Evolutionary conservation across 495 filamentous ascomycete species (phyloP), one percentile per base, ranked within the genome.

Genomic region (Lepidopterella palustris): DNA sequence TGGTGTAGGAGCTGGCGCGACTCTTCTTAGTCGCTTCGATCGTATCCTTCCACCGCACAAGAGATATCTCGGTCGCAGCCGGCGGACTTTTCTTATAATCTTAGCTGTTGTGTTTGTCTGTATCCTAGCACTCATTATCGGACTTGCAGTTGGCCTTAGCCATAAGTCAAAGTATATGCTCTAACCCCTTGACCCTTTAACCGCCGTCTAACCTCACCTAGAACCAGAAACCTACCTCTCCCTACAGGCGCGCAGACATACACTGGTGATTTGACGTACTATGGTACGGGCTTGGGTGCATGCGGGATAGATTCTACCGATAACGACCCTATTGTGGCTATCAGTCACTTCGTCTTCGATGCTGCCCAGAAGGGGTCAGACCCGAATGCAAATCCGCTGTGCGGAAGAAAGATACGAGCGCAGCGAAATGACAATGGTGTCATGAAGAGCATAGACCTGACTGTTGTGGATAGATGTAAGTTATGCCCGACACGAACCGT

Each of bases 381-480:
- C 72, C 83, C 86, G 4, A 91, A 89, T 67, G 60, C 68, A 3
- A 91, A 91, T 65, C 84, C 83, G 10, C 68, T 92, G 0, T 93
- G 89, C 61, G 86, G 85, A 2, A 70, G 76, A 67, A 82, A 76
- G 66, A 75, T 95, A 4, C 71, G 84, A 50, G 74, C 87, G 5
- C 73, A 70, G 45, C 70, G 83, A 26, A 31, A 42, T 2, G 68
- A 60, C 23, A 73, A 77, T 28, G 78, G 76, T n/a, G 68, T 68
- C 23, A 61, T 58, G 3, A 70, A 65, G 5, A 82, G 77, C 35
- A 75, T 88, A 0, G 84, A 87, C 68, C 81, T 90, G 4, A 84
- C 70, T 40, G 83, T 95, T 0, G 87, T 90, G 13, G 89, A 93
- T 75, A 74, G 88, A 29, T 92, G 89, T 73, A 77, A 53, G 64